Percentiles rank a stretch among this genome's conserved stretches.
These are phyloP conservation scores for Rhypophila decipiens DNA, from an alignment of 495 filamentous ascomycete species.

Conservation along the genomic window DNA sequence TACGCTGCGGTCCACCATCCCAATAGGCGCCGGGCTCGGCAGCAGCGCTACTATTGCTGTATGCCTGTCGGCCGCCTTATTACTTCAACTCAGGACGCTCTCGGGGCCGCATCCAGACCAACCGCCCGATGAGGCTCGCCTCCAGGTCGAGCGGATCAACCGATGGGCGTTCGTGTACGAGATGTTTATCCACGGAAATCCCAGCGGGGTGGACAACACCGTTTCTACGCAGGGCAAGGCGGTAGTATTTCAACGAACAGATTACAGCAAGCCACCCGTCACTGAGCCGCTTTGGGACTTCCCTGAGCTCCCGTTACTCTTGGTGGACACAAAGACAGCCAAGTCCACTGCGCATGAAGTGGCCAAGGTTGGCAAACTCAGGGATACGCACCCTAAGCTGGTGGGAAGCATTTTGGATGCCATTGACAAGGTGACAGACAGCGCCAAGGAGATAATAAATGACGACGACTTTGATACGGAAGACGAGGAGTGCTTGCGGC, in stretches of 20 bases:
- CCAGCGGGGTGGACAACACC: constrained; percentile 96
- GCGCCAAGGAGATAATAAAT: constrained; percentile 64
- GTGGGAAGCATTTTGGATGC: constrained; percentile 72
- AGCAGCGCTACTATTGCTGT: constrained; percentile 90
- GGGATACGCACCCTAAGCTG: constrained; percentile 60
- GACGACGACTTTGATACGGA: constrained; percentile 55
- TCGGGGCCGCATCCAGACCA: constrained; percentile 87
- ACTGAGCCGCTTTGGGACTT: constrained; percentile 79
- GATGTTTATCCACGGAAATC: constrained; percentile 94
- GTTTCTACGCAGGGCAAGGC: constrained; percentile 88
- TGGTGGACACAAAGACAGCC: constrained; percentile 79
- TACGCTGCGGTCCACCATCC: constrained; percentile 88
- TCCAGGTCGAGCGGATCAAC: constrained; percentile 91
- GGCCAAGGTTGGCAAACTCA: constrained; percentile 72
- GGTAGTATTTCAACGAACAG: constrained; percentile 75
- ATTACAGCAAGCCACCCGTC: constrained; percentile 68
- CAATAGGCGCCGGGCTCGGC: constrained; percentile 84
- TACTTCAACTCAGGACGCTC: constrained; percentile 81
- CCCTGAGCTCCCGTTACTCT: constrained; percentile 79
- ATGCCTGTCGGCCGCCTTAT: constrained; percentile 77
- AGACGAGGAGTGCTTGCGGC: constrained; percentile 52
- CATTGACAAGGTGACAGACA: constrained; percentile 73
- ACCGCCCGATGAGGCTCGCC: constrained; percentile 66
- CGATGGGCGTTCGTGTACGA: constrained; percentile 96
- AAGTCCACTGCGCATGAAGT: constrained; percentile 81